Percentiles rank a stretch among this genome's conserved stretches.
These are phyloP conservation scores for Pythium myriotylum DNA, from an alignment of 352 stramenopile genomes.

Conservation along the genomic window DNA sequence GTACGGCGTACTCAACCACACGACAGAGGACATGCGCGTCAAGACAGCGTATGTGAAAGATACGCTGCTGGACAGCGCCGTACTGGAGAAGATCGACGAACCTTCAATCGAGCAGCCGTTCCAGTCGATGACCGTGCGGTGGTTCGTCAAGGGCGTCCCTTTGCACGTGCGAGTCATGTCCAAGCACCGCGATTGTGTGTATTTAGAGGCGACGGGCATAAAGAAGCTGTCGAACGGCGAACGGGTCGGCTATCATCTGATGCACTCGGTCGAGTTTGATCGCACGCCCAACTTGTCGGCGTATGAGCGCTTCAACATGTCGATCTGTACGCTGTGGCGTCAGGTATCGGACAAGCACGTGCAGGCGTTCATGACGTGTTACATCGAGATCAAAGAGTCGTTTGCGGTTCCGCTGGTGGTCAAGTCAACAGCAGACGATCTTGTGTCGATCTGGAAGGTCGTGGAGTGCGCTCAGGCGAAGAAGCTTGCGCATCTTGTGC, in stretches of 20 bases:
- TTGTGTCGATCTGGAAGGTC: constrained; percentile 35
- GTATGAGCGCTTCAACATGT: constrained; percentile 53
- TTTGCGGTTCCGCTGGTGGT: constrained; percentile 35
- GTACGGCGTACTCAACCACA: constrained; percentile 49
- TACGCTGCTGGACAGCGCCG: constrained; percentile 41
- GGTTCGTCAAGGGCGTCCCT: constrained; percentile 50
- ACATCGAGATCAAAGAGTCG: constrained; percentile 6
- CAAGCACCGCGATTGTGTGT: constrained; percentile 57
- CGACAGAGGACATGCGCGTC: constrained; percentile 48
- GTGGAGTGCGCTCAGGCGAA: constrained; percentile 55
- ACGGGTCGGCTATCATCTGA: constrained; percentile 53
- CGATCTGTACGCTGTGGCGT: constrained; percentile 49
- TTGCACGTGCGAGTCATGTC: constrained; percentile 40
- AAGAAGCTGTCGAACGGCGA: constrained; percentile 44
- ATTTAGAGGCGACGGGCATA: constrained; percentile 53
- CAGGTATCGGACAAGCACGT: constrained; percentile 15
- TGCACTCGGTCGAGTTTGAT: constrained; percentile 58
- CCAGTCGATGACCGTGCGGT: constrained; percentile 56
- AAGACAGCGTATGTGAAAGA: constrained; percentile 55
- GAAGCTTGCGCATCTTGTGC: constrained; percentile 52
- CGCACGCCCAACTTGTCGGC: constrained; percentile 38
- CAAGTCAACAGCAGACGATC: constrained; percentile 38
- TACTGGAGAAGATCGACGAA: constrained; percentile 44
- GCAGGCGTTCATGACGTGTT: constrained; percentile 3
- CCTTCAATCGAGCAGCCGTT: constrained; percentile 49